Base-by-base conservation (phyloP, 148 eudicot species). In the Vaccinium darrowii region DNA sequence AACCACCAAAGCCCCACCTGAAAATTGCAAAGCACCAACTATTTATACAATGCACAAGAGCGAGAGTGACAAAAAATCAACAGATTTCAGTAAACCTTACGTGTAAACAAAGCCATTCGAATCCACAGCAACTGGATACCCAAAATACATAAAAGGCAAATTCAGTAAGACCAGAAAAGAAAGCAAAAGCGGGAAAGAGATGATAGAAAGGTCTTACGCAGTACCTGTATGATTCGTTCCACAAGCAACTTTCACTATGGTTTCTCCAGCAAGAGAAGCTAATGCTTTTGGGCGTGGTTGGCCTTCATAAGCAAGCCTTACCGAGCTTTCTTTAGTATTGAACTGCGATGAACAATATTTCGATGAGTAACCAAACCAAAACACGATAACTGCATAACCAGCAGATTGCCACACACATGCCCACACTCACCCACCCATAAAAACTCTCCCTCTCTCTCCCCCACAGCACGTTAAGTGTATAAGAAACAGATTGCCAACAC, bases 1-100 rank as follows among this genome's bases (percentile, higher is more conserved):
- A 94, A 83, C 99, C 99, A 78, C 99, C 99, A 89, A 52, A 94
- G 78, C 99, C 99, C 99, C 99, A 97, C 90, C 99, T 97, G 89
- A 83, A 86, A 65, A 65, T 65, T 52, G 36, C 72, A 65, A 65
- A 65, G 13, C 72, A 3, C 30, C 3, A 65, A 65, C 74, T 30
- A 69, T 13, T 27, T 36, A 39, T 43, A 39, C 1, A 12, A 81
- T 69, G 85, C 84, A 60, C 49, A 77, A 69, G 39, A 43, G 54
- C 57, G 3, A 14, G 21, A 54, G 57, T 54, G 3, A 82, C 19
- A 36, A 53, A 85, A 27, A 36, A 85, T 15, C 9, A 71, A 81
- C 39, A 11, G 50, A n/a, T 23, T 65, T 65, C 14, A 63, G 50
- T 50, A 77, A 79, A 78, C 86, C 99, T 95, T 92, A 97, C 99